Evolutionary conservation across 371 early-diverging fungal genomes (phyloP).

Genomic region (Mortierella sp.): DNA sequence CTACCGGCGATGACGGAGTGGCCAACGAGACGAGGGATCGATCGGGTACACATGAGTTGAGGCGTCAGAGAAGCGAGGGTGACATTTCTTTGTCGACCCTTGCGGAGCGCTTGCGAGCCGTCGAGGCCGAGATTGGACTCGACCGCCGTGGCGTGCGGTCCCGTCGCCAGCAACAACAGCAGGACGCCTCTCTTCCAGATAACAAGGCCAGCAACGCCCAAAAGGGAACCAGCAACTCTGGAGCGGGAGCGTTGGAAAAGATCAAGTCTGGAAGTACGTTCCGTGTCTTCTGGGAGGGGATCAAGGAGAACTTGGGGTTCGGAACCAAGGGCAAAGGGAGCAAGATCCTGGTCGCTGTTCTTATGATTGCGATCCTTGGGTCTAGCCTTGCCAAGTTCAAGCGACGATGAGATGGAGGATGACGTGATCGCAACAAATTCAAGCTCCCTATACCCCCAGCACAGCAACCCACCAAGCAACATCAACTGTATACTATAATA

Average conservation of each 20-base stretch:
- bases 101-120: conserved; percentile 27
- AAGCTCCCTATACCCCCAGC: not conserved
- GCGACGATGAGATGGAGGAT: conserved; percentile 9
- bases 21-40: not conserved
- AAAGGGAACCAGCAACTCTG: not conserved
- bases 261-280: conserved; percentile 21
- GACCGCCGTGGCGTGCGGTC: conserved; percentile 12
- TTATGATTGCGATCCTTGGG: conserved; percentile 40
- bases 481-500: not conserved
- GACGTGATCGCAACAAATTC: not conserved
- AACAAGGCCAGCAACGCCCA: not conserved
- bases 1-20: not conserved
- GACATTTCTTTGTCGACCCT: conserved; percentile 19
- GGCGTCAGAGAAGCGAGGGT: conserved; percentile 20
- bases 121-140: conserved; percentile 30
- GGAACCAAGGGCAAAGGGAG: conserved; percentile 24
- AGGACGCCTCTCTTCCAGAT: not conserved
- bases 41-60: conserved; percentile 22
- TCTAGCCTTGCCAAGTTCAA: conserved; percentile 28
- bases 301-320: conserved; percentile 37
- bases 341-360: conserved; percentile 35
- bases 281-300: conserved; percentile 36
- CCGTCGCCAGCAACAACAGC: not conserved
- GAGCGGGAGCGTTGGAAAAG: conserved; percentile 30
- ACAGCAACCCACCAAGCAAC: not conserved